Evolutionary conservation across 2,329 filamentous ascomycete species (phyloP), one percentile per base, ranked within the genome.

Genomic region (Myriosclerotinia scirpicola): DNA sequence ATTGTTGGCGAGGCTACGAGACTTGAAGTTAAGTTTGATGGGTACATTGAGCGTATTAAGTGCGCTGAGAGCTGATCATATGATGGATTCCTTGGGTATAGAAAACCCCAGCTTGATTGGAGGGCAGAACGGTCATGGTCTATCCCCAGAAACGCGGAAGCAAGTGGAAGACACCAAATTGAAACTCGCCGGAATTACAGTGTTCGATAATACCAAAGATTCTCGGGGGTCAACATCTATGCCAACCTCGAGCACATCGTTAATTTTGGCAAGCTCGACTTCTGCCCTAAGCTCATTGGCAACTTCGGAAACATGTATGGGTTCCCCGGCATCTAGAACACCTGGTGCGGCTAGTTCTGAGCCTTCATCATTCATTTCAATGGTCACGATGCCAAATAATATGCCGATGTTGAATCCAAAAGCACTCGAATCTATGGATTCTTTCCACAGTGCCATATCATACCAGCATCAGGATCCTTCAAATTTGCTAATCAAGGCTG

Each of bases 21-120:
- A 69, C 66, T 54, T 72, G 4, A 71, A 72, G 42, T 42, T 71
- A 8, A 69, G 68, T 46, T 26, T 72, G 26, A 53, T 72, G 66
- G 50, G 68, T 3, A 69, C 44, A n/a, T 54, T 71, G 54, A 63
- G 64, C n/a, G 36, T 69, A 7, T 42, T 71, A 22, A 68, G 62
- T 66, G 65, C 54, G 3, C 36, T 70, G 6, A 68, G 69, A 54
- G 69, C 68, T 2, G 69, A 70, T 59, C 55, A 56, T 48, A 67
- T 69, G 66, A 70, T 71, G 63, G 65, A 69, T 60, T 54, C 68
- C 12, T 58, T 71, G 46, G 68, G 69, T 46, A 56, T 67, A 22
- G 22, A 54, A 3, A 66, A 64, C 22, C 48, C 58, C 11, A 70
- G 69, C 56, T 60, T 71, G 52, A 61, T 70, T 50, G 42, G 66